Evolutionary conservation across 345 rosid genomes (phyloP), one percentile per base, ranked within the genome.

Genomic region (Populus deltoides): DNA sequence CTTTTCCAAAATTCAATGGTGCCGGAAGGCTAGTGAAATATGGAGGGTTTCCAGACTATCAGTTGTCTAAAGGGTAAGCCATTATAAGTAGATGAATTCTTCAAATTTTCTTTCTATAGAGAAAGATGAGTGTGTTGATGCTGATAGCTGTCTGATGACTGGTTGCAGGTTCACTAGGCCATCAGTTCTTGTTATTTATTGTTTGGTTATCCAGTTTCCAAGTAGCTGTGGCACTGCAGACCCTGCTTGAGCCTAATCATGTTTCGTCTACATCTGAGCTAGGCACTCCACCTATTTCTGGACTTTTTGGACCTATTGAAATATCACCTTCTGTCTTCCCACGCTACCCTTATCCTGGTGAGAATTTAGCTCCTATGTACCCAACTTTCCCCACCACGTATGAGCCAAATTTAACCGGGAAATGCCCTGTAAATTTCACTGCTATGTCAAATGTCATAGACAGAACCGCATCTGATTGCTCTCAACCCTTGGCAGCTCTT

Each of bases 261-360:
- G 78, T 81, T 61, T 85, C 90, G 20, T 82, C 93, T 4, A 77
- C 84, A 29, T 77, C 89, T 74, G 91, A 86, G 85, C 82, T 91
- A 59, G 93, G 94, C 62, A 86, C 86, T 79, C 92, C 98, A 66
- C 98, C 99, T 25, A 84, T 78, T 51, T 85, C 73, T 78, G 94
- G 86, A 80, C 81, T 88, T 77, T 88, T 93, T 81, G 93, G 91
- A 86, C 99, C 99, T 66, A 91, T 92, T 77, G 89, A 93, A 85
- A 93, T 95, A 86, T 95, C 99, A 0, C 98, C 99, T 6, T 84
- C 97, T 27, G 91, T 90, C 62, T 72, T 93, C 79, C 99, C 99
- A 57, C 90, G 68, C 72, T 82, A 84, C 69, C 90, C 93, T 59
- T 78, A 84, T 70, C 92, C 96, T 63, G 84, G 79, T 70, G 81